A percentile compares a stretch with the other conserved stretches of the same genome.
phyloP scores from a whole-genome alignment of 139 green algal species.

The Edaphochlamys debaryana region DNA sequence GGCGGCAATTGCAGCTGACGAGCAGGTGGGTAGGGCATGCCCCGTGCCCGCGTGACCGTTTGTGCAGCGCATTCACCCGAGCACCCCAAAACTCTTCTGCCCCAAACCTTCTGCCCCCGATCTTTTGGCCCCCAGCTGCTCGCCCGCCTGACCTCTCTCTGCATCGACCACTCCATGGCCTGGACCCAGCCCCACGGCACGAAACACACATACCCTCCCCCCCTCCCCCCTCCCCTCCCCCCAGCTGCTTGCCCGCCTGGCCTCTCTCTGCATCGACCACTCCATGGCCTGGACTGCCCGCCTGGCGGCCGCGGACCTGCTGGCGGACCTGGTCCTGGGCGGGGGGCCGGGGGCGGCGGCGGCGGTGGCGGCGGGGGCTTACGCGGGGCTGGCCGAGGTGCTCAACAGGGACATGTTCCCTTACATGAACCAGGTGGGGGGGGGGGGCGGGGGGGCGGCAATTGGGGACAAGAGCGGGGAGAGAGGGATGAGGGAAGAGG shows the following conservation, averaged over 20 bases:
- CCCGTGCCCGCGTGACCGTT: too few relatives aligned
- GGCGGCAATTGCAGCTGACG: background rate
- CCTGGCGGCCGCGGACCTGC: slow-evolving; percentile 32
- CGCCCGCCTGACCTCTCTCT: background rate
- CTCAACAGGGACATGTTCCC: slow-evolving; percentile 37
- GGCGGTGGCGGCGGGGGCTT: slow-evolving; percentile 26
- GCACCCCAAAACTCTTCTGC: too few relatives aligned
- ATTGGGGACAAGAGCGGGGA: background rate
- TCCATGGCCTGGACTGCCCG: slow-evolving; percentile 8
- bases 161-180: slow-evolving; percentile 22
- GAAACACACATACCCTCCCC: too few relatives aligned
- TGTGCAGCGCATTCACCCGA: too few relatives aligned
- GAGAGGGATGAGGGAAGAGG: background rate
- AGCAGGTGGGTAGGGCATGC: too few relatives aligned
- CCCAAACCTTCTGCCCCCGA: too few relatives aligned
- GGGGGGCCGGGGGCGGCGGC: slow-evolving; percentile 13
- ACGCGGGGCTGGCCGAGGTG: slow-evolving; percentile 16
- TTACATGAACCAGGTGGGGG: slow-evolving; percentile 31
- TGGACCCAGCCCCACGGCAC: too few relatives aligned
- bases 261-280: slow-evolving; percentile 14
- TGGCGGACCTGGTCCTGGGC: slow-evolving; percentile 33
- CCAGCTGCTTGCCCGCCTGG: slow-evolving; percentile 20
- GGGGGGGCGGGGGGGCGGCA: background rate
- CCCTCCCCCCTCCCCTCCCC: background rate
- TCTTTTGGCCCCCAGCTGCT: slow-evolving; percentile 25